Conservation (phyloP, 768 basidiomycete species). For the Trametes cinnabarina region DNA sequence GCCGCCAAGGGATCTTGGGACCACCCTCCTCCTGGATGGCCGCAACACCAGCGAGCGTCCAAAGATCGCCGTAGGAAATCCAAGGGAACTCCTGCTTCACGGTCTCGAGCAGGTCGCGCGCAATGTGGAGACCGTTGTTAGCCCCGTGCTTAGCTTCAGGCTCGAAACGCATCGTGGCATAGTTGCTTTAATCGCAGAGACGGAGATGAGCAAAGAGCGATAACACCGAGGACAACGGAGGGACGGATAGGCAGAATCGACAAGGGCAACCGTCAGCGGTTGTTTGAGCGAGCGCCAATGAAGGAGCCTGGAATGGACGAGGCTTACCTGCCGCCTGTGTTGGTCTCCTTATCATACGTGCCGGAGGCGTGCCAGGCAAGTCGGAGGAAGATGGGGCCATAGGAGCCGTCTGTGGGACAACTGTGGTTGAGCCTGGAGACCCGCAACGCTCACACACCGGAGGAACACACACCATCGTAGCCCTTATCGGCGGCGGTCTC, state of each 20-base stretch:
- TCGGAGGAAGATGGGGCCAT: constrained; percentile 82
- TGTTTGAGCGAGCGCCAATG: neutral
- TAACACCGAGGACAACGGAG: constrained; percentile 13
- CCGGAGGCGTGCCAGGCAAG: constrained; percentile 95
- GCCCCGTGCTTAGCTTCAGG: constrained; percentile 84
- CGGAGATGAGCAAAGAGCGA: neutral
- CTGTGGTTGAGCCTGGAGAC: constrained; percentile 9
- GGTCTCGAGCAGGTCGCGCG: constrained; percentile 80
- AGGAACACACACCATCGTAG: constrained; percentile 72
- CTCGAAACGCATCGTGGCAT: constrained; percentile 96
- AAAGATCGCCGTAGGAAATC: constrained; percentile 95
- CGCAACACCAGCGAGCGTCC: constrained; percentile 93
- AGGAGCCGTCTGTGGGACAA: constrained; percentile 68
- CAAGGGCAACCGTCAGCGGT: constrained; percentile 4
- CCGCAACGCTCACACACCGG: constrained; percentile 5
- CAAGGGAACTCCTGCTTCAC: constrained; percentile 86
- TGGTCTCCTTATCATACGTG: constrained; percentile 80
- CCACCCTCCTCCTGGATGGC: constrained; percentile 94
- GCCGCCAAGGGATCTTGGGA: constrained; percentile 90
- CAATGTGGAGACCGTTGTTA: constrained; percentile 79
- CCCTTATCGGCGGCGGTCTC: constrained; percentile 63
- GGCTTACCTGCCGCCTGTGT: constrained; percentile 74
- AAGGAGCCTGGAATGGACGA: neutral
- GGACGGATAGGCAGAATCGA: neutral
- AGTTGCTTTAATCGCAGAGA: constrained; percentile 61